Conservation (phyloP, 129 eudicot species). For the Helianthus tuberosus region DNA sequence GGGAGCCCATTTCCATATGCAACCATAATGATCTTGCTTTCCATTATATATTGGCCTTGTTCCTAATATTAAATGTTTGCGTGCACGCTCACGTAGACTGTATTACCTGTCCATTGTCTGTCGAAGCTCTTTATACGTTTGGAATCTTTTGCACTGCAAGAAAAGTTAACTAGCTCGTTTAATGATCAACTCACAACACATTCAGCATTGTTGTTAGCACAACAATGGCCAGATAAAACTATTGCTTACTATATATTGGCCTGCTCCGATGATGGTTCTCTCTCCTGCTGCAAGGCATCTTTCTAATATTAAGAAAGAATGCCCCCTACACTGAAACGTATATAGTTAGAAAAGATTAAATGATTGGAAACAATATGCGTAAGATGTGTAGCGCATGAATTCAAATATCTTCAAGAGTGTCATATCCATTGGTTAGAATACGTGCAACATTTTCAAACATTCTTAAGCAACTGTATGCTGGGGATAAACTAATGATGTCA, state of each 20-base stretch:
- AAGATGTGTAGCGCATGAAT: background rate
- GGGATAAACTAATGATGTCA: background rate
- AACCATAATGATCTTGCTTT: background rate
- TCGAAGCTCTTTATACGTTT: constrained; percentile 47
- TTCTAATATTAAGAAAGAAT: constrained; percentile 1
- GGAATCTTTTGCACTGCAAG: constrained; percentile 22
- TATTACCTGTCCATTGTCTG: constrained; percentile 48
- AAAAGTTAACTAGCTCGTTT: background rate
- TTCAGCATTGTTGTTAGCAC: background rate
- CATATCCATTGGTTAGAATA: background rate
- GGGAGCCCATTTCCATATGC: background rate
- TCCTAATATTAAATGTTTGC: background rate
- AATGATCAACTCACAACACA: background rate
- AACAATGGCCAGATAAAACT: background rate
- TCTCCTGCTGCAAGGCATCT: background rate
- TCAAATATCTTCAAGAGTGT: background rate
- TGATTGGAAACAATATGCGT: background rate
- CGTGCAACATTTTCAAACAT: background rate
- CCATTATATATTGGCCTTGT: background rate
- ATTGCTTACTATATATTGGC: background rate
- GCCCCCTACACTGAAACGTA: no score
- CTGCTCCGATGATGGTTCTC: background rate
- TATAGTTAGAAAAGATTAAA: no score
- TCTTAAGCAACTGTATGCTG: background rate
- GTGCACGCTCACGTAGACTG: background rate